Evolutionary conservation across 768 basidiomycete species (phyloP), one percentile per base, ranked within the genome.

Genomic region (Boletus rex-veris): DNA sequence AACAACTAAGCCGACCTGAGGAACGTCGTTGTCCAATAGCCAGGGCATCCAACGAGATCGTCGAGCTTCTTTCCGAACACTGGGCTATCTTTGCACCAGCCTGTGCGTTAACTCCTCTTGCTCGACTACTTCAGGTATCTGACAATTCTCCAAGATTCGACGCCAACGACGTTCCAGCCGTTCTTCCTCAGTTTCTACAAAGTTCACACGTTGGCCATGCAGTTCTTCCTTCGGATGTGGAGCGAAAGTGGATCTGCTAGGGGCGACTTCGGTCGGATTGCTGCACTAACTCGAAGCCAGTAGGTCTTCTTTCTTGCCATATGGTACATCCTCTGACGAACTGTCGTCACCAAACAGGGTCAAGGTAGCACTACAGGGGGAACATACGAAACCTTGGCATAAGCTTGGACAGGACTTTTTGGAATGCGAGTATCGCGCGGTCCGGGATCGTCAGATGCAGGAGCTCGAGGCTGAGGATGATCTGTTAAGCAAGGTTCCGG

Each of bases 181-280:
- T 92, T 92, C 73, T 89, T 95, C 72, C 78, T 95, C 58, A 89
- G 90, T 60, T 90, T 94, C 64, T 79, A 81, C 65, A 84, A 80
- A 58, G 85, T 92, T 5, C 93, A 97, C 69, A 75, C 79, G 10
- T 73, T 93, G n/a, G 88, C 88, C 6, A 83, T 86, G 4, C 81
- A 82, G 43, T 94, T 95, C 75, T 95, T 95, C 72, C 73, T 92
- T n/a, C 81, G 90, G 33, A 92, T 96, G 84, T 96, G 91, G 92
- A 81, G 79, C 60, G 93, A 96, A 67, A 90, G 88, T 62, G 85
- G 86, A 12, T 88, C 93, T 1, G 83, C 86, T 4, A 64, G 69
- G 12, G 84, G 77, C 18, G 93, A 96, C 70, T 92, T 93, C 58
- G 76, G 79, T 35, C 84, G 94, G 10, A 84, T 96, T 10, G 80